Evolutionary conservation across 2,329 filamentous ascomycete species (phyloP).

Genomic region (Verticillium klebahnii): DNA sequence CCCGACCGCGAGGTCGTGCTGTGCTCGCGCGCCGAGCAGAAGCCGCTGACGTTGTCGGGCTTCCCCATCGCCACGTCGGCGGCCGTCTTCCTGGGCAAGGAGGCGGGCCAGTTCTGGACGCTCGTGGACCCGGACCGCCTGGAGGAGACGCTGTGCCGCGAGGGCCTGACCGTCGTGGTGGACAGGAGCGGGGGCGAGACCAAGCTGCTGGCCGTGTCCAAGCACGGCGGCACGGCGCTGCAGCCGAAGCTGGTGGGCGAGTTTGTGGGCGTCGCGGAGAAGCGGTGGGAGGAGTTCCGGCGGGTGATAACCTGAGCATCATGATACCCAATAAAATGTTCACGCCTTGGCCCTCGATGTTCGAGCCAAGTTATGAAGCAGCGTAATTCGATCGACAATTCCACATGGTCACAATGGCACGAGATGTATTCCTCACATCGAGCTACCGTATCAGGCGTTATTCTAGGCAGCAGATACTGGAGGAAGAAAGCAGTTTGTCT

Average conservation of each 20-base stretch:
- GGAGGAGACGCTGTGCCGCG: slow-evolving; percentile 80
- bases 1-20: slow-evolving; percentile 72
- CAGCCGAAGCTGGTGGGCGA: slow-evolving; percentile 58
- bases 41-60: slow-evolving; percentile 54
- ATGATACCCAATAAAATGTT: slow-evolving; percentile 19
- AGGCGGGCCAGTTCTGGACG: slow-evolving; percentile 63
- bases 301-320: slow-evolving; percentile 33
- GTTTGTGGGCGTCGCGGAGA: slow-evolving; percentile 54
- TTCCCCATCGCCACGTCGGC: slow-evolving; percentile 75
- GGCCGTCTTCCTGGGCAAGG: slow-evolving; percentile 68
- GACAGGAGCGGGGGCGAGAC: slow-evolving; percentile 51
- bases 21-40: slow-evolving; percentile 59
- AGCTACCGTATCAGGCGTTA: slow-evolving; percentile 74
- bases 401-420: slow-evolving; percentile 2
- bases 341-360: not conserved
- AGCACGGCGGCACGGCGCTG: slow-evolving; percentile 72
- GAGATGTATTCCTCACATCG: slow-evolving; percentile 60
- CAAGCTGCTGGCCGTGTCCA: slow-evolving; percentile 69
- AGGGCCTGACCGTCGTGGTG: slow-evolving; percentile 80
- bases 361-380: not conserved
- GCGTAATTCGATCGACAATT: not conserved
- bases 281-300: slow-evolving; percentile 55
- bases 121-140: slow-evolving; percentile 84
- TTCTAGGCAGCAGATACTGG: slow-evolving; percentile 88
- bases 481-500: slow-evolving; percentile 50